Conservation (phyloP, 2,329 filamentous ascomycete genomes). For the Claviceps capensis region DNA sequence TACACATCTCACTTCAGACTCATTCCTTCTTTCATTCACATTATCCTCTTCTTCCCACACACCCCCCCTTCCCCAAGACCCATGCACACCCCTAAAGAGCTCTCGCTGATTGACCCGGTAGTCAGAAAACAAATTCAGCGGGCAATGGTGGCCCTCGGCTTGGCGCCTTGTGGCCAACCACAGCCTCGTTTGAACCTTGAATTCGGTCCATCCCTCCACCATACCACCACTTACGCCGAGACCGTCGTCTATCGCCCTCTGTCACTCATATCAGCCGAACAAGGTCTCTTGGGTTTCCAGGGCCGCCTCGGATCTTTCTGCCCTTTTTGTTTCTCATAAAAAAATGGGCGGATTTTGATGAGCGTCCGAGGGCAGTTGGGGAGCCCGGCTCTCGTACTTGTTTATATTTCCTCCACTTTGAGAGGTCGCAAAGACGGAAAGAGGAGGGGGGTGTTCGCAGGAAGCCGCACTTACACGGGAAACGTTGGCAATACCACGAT, state of each 20-base stretch:
- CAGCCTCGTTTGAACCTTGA: constrained; percentile 10
- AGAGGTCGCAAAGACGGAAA: not conserved
- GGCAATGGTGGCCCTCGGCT: constrained; percentile 7
- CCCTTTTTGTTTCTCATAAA: constrained; percentile 10
- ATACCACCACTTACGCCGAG: constrained; percentile 9
- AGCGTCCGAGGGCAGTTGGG: constrained; percentile 3
- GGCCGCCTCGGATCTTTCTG: constrained; percentile 5
- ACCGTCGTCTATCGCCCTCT: constrained; percentile 10
- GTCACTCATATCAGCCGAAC: constrained; percentile 10
- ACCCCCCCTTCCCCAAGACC: not conserved
- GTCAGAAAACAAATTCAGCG: constrained; percentile 7
- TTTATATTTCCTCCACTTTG: not conserved
- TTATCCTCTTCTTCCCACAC: constrained; percentile 1
- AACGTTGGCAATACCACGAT: not conserved
- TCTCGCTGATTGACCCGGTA: constrained; percentile 5
- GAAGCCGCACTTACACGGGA: constrained; percentile 4
- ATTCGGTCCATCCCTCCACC: constrained; percentile 10
- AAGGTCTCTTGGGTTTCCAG: constrained; percentile 7
- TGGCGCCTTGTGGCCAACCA: constrained; percentile 10
- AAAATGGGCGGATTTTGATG: constrained; percentile 13
- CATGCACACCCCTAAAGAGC: constrained; percentile 4
- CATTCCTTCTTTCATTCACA: constrained; percentile 6
- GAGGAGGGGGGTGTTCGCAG: constrained; percentile 4
- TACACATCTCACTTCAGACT: constrained; percentile 2
- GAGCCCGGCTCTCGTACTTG: constrained; percentile 1